Conservation (phyloP, 352 stramenopile genomes). For the Globisporangium acanthophoron region DNA sequence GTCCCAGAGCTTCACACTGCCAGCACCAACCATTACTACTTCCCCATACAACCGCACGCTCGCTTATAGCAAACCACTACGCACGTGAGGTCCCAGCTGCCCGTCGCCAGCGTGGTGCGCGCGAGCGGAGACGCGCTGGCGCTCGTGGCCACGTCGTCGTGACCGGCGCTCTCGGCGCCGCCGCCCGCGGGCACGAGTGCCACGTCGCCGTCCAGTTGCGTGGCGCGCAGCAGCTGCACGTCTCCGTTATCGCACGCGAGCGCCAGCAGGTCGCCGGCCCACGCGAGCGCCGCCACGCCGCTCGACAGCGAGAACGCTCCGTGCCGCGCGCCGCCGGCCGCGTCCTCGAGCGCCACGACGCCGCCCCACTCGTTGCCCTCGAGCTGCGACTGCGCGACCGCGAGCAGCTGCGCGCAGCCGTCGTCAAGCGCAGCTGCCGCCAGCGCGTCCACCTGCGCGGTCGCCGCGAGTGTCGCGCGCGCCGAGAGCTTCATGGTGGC, state of each 20-base stretch:
- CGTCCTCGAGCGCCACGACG: slow-evolving; percentile 48
- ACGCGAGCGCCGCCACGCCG: slow-evolving; percentile 46
- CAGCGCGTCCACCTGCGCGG: slow-evolving; percentile 41
- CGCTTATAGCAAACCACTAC: slow-evolving; percentile 2
- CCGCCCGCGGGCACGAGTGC: slow-evolving; percentile 28
- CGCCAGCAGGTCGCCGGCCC: slow-evolving; percentile 50
- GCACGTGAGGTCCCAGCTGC: slow-evolving; percentile 73
- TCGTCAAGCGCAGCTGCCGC: slow-evolving; percentile 12
- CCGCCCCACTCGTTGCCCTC: slow-evolving; percentile 77
- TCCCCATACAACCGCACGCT: too few relatives aligned
- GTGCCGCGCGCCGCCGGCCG: slow-evolving; percentile 29
- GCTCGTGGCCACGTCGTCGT: slow-evolving; percentile 69
- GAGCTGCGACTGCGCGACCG: slow-evolving; percentile 59
- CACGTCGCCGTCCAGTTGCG: slow-evolving; percentile 26
- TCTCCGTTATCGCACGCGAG: slow-evolving; percentile 75
- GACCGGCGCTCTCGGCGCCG: slow-evolving; percentile 23
- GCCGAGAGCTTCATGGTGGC: not conserved
- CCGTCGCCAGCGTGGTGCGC: slow-evolving; percentile 37
- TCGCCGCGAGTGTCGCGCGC: slow-evolving; percentile 20
- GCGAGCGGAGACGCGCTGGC: slow-evolving; percentile 39
- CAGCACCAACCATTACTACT: not conserved
- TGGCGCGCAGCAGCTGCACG: slow-evolving; percentile 38
- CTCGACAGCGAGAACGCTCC: slow-evolving; percentile 38
- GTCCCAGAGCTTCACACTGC: slow-evolving; percentile 78
- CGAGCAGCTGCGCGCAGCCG: slow-evolving; percentile 34